Evolutionary conservation across 78 protist genomes (phyloP).

Genomic region (Dictyostelium intermedium): DNA sequence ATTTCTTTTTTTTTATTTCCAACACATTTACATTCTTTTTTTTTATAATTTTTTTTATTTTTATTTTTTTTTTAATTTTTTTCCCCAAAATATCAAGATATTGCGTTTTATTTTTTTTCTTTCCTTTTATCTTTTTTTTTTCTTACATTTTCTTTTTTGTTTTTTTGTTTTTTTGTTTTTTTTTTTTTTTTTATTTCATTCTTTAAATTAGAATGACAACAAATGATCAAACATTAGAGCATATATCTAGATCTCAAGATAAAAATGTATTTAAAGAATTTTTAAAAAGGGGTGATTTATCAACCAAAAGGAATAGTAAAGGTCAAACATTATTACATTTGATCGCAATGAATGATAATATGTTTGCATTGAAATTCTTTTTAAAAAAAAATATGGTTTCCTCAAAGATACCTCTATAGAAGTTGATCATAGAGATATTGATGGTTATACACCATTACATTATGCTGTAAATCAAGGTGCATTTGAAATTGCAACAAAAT

Average conservation of each 20-base stretch:
- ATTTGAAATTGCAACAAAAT: constrained; percentile 35
- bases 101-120: no score
- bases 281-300: constrained; percentile 7
- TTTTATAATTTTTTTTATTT: no score
- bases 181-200: no score
- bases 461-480: constrained; percentile 25
- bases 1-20: no score
- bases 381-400: constrained; percentile 35
- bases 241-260: not conserved
- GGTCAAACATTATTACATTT: constrained; percentile 47
- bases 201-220: not conserved
- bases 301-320: not conserved
- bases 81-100: not conserved
- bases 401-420: constrained; percentile 4
- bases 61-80: no score
- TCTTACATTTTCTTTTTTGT: no score
- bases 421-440: constrained; percentile 22
- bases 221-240: not conserved
- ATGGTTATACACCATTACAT: constrained; percentile 45
- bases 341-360: constrained; percentile 29
- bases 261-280: constrained; percentile 15
- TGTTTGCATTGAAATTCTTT: not conserved
- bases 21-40: no score
- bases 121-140: no score
- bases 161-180: no score